These are phyloP conservation scores for Epichloe aotearoae DNA, from an alignment of 2,329 filamentous ascomycete genomes.

Conservation along the genomic window DNA sequence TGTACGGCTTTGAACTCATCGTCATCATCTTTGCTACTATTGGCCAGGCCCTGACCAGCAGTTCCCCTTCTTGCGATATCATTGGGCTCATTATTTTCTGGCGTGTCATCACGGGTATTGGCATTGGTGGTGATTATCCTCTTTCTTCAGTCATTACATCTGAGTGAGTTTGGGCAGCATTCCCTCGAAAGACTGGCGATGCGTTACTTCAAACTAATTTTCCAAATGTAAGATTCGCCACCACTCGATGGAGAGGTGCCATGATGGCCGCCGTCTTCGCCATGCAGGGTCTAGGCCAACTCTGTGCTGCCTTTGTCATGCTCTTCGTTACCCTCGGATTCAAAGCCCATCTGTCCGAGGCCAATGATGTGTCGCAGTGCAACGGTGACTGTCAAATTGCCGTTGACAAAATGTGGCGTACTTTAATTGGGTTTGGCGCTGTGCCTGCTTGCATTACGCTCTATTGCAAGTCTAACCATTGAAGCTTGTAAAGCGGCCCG, in stretches of 20 bases:
- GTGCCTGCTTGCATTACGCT: conserved; percentile 70
- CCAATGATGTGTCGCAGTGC: conserved; percentile 41
- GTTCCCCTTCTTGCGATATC: conserved; percentile 48
- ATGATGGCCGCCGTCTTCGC: conserved; percentile 83
- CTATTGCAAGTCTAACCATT: conserved; percentile 39
- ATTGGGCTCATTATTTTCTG: conserved; percentile 64
- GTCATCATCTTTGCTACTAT: conserved; percentile 69
- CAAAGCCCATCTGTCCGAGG: conserved; percentile 45
- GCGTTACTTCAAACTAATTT: neutral
- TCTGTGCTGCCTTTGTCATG: conserved; percentile 61
- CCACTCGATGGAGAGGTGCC: conserved; percentile 71
- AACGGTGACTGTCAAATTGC: conserved; percentile 21
- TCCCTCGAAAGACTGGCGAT: neutral
- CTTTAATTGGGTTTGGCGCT: conserved; percentile 68
- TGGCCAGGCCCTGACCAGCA: conserved; percentile 53
- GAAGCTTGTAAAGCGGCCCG: neutral
- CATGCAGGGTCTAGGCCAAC: conserved; percentile 77
- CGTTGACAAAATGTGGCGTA: conserved; percentile 81
- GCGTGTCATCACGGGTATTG: conserved; percentile 55
- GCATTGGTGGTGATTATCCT: conserved; percentile 52
- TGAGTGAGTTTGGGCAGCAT: conserved; percentile 38
- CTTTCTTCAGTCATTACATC: conserved; percentile 74
- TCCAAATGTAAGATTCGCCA: conserved; percentile 39
- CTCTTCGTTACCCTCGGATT: conserved; percentile 63
- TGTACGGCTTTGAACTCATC: conserved; percentile 65